Base-by-base conservation (phyloP, 306 rosid species). In the Malus fusca region DNA sequence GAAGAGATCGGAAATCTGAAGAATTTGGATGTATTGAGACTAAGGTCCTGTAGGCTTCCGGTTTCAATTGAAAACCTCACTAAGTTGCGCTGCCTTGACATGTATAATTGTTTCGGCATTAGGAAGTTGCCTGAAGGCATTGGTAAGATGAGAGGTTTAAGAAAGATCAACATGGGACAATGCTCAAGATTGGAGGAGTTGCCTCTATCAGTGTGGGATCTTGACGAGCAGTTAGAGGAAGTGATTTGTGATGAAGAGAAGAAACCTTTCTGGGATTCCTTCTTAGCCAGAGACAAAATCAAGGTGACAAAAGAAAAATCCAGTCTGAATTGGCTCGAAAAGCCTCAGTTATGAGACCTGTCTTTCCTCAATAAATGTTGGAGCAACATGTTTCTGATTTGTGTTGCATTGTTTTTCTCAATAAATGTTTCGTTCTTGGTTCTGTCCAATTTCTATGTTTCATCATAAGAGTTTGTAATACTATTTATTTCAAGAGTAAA, bases 201-300 rank as follows among this genome's bases (percentile, higher is more conserved):
- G 66, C 92, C 91, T 21, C 8, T 48, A 22, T 83, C 92, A n/a
- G 17, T 85, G n/a, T 46, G 35, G 48, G 67, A 76, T 1, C 88
- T 90, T 31, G 21, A 11, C 11, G 43, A 42, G 53, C 35, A 66
- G 13, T 71, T 86, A 44, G 70, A 67, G 80, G 55, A 72, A 31
- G 75, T 90, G 72, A 18, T 83, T 6, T 83, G 91, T 74, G 92
- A 90, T 44, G 77, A 82, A 73, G 89, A 83, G 58, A 72, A 42
- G 22, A 4, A 52, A 51, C 18, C 3, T 28, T 19, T 70, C 1
- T 70, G 62, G 74, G 44, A 28, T 0, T 61, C 74, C 19, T 70
- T 70, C 62, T 48, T 28, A 11, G 9, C 43, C 26, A 5, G 31
- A 25, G 18, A 18, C 18, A 70, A 14, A 70, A 2, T 6, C 14